Percentiles rank a stretch among this genome's conserved stretches.
Evolutionary conservation across 306 rosid genomes (phyloP).

Genomic region (Cucumis cinereus): DNA sequence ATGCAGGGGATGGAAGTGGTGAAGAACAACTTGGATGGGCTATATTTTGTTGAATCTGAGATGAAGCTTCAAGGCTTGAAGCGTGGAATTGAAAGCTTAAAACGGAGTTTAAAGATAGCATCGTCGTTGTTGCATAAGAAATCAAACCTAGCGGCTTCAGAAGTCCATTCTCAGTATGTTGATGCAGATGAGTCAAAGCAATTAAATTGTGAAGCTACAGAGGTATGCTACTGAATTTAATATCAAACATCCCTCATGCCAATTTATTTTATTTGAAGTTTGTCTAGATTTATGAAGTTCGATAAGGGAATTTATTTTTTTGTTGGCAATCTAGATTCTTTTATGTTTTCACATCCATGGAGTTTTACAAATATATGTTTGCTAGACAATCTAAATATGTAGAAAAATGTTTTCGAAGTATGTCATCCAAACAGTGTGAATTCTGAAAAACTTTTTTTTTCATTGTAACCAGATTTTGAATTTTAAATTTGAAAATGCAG

Average conservation of each 20-base stretch:
- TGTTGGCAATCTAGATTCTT: too few species aligned
- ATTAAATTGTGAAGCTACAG: slow-evolving; percentile 38
- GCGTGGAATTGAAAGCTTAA: slow-evolving; percentile 58
- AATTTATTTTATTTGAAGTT: not conserved
- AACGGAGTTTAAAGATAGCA: slow-evolving; percentile 68
- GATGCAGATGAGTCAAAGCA: slow-evolving; percentile 30
- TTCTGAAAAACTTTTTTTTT: too few species aligned
- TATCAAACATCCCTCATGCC: not conserved
- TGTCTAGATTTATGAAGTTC: not conserved
- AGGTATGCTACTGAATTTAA: slow-evolving; percentile 24
- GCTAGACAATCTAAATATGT: too few species aligned
- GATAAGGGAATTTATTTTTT: not conserved
- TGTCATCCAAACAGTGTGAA: too few species aligned
- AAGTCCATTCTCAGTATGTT: slow-evolving; percentile 21
- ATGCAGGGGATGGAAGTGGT: slow-evolving; percentile 21
- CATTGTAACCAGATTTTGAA: too few species aligned
- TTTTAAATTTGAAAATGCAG: too few species aligned
- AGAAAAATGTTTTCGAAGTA: too few species aligned
- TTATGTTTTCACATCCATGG: too few species aligned
- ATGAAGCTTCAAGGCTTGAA: slow-evolving; percentile 74
- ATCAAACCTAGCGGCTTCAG: slow-evolving; percentile 35
- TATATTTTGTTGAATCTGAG: slow-evolving; percentile 62
- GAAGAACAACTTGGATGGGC: slow-evolving; percentile 46
- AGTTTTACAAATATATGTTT: too few species aligned
- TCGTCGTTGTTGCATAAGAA: slow-evolving; percentile 62